Base-by-base conservation (phyloP, 805 yeast genomes). In the Scheffersomyces ergatensis region DNA sequence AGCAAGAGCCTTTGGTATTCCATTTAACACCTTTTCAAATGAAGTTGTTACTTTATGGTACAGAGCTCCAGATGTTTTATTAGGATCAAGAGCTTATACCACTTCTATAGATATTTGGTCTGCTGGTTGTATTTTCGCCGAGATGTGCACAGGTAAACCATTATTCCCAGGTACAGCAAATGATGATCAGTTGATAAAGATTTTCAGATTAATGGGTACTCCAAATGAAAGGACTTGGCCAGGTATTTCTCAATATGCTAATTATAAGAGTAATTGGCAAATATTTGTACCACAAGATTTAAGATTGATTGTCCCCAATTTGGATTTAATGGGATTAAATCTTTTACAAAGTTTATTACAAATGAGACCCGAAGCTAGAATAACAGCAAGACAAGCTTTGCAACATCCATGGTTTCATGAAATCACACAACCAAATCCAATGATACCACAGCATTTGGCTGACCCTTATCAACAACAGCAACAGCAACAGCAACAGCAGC, bases 41-140 rank as follows among this genome's bases (percentile, higher is more conserved):
- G 99, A 93, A 62, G 98, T 93, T 39, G 99, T 93, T 34, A 93
- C 99, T 0, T 70, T 93, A 48, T 93, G 99, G 99, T 92, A 92
- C 65, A 78, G 99, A 49, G 97, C 98, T 0, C 99, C 99, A 0
- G 99, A 92, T 60, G 98, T 93, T 23, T 70, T 93, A 38, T 74
- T 93, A 57, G 99, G 99, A 2, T 89, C 96, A 2, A 80, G 97
- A 53, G 92, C 95, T 42, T 93, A 93, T 65, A 86, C 96, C 34
- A 93, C 99, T 0, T 90, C 97, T 7, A 95, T 93, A 45, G 99
- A 93, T 60, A 88, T 93, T 68, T 93, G 99, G 99, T 89, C 97
- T 14, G 95, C 96, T 13, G 99, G 99, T 13, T 93, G 99, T 66
- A 93, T 93, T 40, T 78, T 93, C 61, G 98, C 97, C 2, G 99